A percentile compares a stretch with the other conserved stretches of the same genome.
These are phyloP conservation scores for Panicum hallii DNA, from an alignment of 202 grass and related monocot genomes.

Conservation along the genomic window DNA sequence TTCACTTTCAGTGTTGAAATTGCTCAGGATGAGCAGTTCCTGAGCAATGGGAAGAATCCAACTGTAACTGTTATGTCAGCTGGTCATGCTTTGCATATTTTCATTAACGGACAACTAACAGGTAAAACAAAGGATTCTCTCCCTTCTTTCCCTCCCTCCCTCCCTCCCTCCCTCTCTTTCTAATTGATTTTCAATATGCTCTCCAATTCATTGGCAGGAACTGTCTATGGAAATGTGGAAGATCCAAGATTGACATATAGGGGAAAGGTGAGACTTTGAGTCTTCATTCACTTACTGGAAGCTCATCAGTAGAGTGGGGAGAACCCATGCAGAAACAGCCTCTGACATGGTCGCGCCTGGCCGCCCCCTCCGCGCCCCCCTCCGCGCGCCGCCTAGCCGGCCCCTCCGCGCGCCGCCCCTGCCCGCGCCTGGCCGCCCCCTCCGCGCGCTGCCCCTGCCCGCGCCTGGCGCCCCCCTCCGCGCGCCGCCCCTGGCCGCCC, in stretches of 20 bases:
- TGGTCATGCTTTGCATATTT: slow-evolving; percentile 94
- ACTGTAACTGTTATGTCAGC: slow-evolving; percentile 91
- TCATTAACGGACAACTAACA: slow-evolving; percentile 79
- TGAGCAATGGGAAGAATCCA: slow-evolving; percentile 60
- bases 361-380: too few relatives aligned
- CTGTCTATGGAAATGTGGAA: slow-evolving; percentile 78
- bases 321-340: slow-evolving; percentile 82
- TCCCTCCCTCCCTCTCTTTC: background rate
- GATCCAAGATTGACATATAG: slow-evolving; percentile 87
- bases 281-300: slow-evolving; percentile 88
- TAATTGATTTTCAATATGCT: slow-evolving; percentile 34
- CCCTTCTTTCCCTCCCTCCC: background rate
- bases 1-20: slow-evolving; percentile 71
- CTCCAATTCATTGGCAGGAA: slow-evolving; percentile 64
- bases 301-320: slow-evolving; percentile 91
- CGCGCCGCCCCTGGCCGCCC: too few relatives aligned
- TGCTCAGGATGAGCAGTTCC: slow-evolving; percentile 73
- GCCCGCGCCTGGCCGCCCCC: too few relatives aligned
- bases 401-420: too few relatives aligned
- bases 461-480: too few relatives aligned
- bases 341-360: slow-evolving; percentile 95
- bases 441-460: too few relatives aligned
- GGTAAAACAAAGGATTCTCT: slow-evolving; percentile 46
- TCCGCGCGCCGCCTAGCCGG: too few relatives aligned
- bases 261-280: slow-evolving; percentile 83